These are phyloP conservation scores for Stramenopiles sp. DNA, from an alignment of 352 stramenopile genomes.

Conservation along the genomic window DNA sequence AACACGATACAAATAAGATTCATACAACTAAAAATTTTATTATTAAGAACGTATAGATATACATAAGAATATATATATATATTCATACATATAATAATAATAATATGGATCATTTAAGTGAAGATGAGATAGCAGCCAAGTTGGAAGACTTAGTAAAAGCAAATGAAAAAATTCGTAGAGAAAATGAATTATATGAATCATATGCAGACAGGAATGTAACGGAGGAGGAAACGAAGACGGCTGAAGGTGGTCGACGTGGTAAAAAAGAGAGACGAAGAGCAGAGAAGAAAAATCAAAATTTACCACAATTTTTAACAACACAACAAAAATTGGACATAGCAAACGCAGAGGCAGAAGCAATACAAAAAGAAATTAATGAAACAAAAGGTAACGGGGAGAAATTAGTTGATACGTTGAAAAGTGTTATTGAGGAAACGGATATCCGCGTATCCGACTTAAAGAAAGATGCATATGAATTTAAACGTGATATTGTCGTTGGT, in stretches of 20 bases:
- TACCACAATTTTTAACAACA: conserved; percentile 40
- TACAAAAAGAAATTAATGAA: conserved; percentile 58
- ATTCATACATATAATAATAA: too few relatives aligned
- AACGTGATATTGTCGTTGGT: conserved; percentile 73
- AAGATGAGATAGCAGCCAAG: conserved; percentile 13
- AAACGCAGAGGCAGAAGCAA: conserved; percentile 52
- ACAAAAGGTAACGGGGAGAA: conserved; percentile 63
- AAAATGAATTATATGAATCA: conserved; percentile 67
- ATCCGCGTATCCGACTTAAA: conserved; percentile 79
- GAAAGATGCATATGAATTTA: conserved; percentile 86
- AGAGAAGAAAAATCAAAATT: conserved; percentile 35
- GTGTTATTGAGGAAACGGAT: conserved; percentile 74
- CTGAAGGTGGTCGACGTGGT: background rate
- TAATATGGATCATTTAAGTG: background rate
- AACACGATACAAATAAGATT: too few relatives aligned
- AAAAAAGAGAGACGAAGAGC: conserved; percentile 22
- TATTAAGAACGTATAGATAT: too few relatives aligned
- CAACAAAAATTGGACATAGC: conserved; percentile 76
- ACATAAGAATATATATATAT: too few relatives aligned
- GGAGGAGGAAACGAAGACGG: conserved; percentile 25
- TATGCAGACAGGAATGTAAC: conserved; percentile 40
- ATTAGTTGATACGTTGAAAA: conserved; percentile 73
- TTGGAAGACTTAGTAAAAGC: conserved; percentile 55
- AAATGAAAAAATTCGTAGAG: conserved; percentile 61
- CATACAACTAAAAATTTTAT: too few relatives aligned